Conservation (phyloP, 805 yeast genomes). For the Jamesozyma piceae region DNA sequence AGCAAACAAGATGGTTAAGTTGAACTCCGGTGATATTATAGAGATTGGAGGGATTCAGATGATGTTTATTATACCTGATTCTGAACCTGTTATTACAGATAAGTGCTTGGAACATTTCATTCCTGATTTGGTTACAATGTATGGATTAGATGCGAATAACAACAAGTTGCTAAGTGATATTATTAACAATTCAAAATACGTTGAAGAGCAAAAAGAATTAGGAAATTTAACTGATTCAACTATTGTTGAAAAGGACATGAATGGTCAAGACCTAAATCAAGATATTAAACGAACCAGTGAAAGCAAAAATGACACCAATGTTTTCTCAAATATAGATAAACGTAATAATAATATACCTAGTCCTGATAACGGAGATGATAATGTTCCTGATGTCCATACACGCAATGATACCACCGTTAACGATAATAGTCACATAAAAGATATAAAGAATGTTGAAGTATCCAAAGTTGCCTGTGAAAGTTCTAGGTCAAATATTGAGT, state of each 20-base stretch:
- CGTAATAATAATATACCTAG: not conserved
- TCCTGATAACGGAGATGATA: not conserved
- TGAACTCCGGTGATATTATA: constrained; percentile 75
- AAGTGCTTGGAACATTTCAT: constrained; percentile 27
- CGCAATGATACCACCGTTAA: not conserved
- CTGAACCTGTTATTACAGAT: constrained; percentile 56
- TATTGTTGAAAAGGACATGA: not conserved
- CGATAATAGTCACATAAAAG: not conserved
- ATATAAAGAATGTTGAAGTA: not conserved
- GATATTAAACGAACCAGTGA: too few species aligned
- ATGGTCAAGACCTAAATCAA: not conserved
- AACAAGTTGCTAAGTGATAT: constrained; percentile 10
- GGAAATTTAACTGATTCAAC: not conserved
- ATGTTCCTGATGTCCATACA: not conserved
- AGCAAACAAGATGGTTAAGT: constrained; percentile 38
- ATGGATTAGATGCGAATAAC: constrained; percentile 17
- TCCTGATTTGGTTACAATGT: constrained; percentile 23
- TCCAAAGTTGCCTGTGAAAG: not conserved
- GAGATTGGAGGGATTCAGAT: constrained; percentile 96
- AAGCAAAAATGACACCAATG: not conserved
- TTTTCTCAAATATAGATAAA: not conserved
- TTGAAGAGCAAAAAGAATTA: constrained; percentile 3
- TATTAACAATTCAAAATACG: constrained; percentile 8
- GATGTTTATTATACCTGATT: constrained; percentile 94
- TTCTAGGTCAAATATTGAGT: not conserved